A percentile compares a stretch with the other conserved stretches of the same genome.
Conservation (phyloP, 192 early-diverging fungal species). For the Coemansia aciculifera region DNA sequence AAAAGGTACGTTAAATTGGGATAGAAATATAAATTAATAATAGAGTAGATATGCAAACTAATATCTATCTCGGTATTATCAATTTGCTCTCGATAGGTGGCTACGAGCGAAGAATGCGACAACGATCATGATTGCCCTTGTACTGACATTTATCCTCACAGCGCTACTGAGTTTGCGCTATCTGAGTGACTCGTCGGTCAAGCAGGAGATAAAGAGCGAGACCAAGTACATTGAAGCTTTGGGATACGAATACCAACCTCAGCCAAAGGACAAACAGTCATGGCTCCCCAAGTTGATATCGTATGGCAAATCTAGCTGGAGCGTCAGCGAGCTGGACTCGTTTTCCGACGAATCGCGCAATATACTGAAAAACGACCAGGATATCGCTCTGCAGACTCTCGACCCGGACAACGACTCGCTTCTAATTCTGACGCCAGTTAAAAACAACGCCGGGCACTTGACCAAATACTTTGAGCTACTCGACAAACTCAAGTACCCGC, state of each 20-base stretch:
- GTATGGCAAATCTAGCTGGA: neutral
- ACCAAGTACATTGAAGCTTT: slow-evolving; percentile 33
- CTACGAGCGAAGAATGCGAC: slow-evolving; percentile 11
- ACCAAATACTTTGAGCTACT: slow-evolving; percentile 63
- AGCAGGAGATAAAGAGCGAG: neutral
- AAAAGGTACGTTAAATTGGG: slow-evolving; percentile 15
- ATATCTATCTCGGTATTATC: neutral
- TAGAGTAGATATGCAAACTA: neutral
- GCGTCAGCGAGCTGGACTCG: neutral
- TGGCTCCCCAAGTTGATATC: slow-evolving; percentile 28
- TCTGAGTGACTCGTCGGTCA: neutral
- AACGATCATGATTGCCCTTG: neutral
- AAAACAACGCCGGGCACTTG: slow-evolving; percentile 60
- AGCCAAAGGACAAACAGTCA: slow-evolving; percentile 27
- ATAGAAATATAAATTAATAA: too few species aligned
- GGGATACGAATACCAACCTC: slow-evolving; percentile 27
- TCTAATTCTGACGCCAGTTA: slow-evolving; percentile 71
- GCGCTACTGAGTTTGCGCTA: neutral
- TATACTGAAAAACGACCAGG: slow-evolving; percentile 31
- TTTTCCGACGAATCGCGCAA: slow-evolving; percentile 30
- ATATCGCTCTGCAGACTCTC: slow-evolving; percentile 17
- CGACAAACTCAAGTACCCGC: slow-evolving; percentile 59
- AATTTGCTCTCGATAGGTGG: slow-evolving; percentile 5
- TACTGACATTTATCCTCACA: slow-evolving; percentile 1
- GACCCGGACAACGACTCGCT: slow-evolving; percentile 40